phyloP scores from a whole-genome alignment of 2,329 filamentous ascomycete species.

The Ascochyta viciae-villosae region DNA sequence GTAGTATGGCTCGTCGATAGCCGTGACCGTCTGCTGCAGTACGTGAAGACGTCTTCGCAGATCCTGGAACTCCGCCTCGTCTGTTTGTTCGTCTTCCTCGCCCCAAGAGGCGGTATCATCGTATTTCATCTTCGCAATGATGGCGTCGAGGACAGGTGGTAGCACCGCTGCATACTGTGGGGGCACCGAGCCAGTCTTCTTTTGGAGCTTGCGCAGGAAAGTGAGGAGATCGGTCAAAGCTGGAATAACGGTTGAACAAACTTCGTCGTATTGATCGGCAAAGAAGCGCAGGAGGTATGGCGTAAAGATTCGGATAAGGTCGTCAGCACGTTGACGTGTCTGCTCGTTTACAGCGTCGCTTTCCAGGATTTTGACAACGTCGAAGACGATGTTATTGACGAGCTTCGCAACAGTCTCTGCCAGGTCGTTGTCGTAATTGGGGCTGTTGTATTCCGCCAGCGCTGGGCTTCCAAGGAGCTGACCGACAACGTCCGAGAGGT shows the following conservation, averaged over 20 bases:
- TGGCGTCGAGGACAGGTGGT: slow-evolving; percentile 85
- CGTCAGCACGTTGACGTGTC: slow-evolving; percentile 77
- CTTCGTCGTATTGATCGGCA: slow-evolving; percentile 96
- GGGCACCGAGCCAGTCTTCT: slow-evolving; percentile 68
- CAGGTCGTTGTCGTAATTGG: slow-evolving; percentile 92
- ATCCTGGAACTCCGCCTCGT: slow-evolving; percentile 97
- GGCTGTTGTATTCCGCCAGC: slow-evolving; percentile 77
- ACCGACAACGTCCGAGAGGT: slow-evolving; percentile 81
- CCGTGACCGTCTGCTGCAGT: slow-evolving; percentile 89
- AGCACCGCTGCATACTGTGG: slow-evolving; percentile 81
- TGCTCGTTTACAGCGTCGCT: slow-evolving; percentile 67
- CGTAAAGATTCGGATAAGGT: slow-evolving; percentile 81
- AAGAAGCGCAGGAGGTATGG: slow-evolving; percentile 92
- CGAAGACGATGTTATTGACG: slow-evolving; percentile 86
- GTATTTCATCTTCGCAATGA: slow-evolving; percentile 95
- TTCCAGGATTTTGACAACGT: slow-evolving; percentile 87
- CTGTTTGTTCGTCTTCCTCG: slow-evolving; percentile 90
- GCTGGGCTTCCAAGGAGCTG: slow-evolving; percentile 86
- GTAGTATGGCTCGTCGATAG: slow-evolving; percentile 86
- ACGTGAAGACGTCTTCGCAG: slow-evolving; percentile 88
- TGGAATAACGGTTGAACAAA: slow-evolving; percentile 94
- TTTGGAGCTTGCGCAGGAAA: slow-evolving; percentile 82
- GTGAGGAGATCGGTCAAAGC: slow-evolving; percentile 91
- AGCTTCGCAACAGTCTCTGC: slow-evolving; percentile 95
- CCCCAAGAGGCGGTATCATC: slow-evolving; percentile 95